Evolutionary conservation across 352 stramenopile genomes (phyloP), one percentile per base, ranked within the genome.

Genomic region (Phytophthora quininea): DNA sequence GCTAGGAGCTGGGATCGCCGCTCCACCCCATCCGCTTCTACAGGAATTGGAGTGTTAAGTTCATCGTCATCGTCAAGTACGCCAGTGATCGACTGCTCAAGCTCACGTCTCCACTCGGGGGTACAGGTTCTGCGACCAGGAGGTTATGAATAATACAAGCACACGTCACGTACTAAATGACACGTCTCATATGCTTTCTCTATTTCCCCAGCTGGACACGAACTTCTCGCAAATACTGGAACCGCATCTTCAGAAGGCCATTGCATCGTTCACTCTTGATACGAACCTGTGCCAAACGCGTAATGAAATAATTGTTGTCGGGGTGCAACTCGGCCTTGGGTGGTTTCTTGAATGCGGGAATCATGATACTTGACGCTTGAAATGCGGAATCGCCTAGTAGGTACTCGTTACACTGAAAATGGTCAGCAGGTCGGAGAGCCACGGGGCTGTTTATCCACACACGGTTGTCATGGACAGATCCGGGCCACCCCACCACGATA

Each of bases 211-310:
- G 32, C 2, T 46, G 2, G 8, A 63, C 51, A 3, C 63, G 48
- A 3, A 69, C 31, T 54, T 64, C 52, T 45, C 64, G 58, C 1
- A 76, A 32, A 15, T 66, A 66, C 32, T 65, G 63, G 15, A 76
- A 73, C 0, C 63, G 52, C 47, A 64, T 64, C 24, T 69, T 76
- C 1, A 76, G 27, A 8, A 73, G 33, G 0, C 58, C 63, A 19
- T 73, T 76, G 15, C 38, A 69, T 14, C 73, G 68, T 30, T 76
- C 68, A 7, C 57, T 67, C 38, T 69, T 76, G 5, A 69, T 72
- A 1, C 68, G 37, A 32, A 35, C 29, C 2, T 54, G 65, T 3
- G 52, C 68, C 15, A 76, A 37, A 14, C 62, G 8, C 4, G 19
- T 62, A 47, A 72, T 72, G 54, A 76, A 72, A 11, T 67, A 72